Evolutionary conservation across 257 asterid species (phyloP), one percentile per base, ranked within the genome.

Genomic region (Gentiana straminea): DNA sequence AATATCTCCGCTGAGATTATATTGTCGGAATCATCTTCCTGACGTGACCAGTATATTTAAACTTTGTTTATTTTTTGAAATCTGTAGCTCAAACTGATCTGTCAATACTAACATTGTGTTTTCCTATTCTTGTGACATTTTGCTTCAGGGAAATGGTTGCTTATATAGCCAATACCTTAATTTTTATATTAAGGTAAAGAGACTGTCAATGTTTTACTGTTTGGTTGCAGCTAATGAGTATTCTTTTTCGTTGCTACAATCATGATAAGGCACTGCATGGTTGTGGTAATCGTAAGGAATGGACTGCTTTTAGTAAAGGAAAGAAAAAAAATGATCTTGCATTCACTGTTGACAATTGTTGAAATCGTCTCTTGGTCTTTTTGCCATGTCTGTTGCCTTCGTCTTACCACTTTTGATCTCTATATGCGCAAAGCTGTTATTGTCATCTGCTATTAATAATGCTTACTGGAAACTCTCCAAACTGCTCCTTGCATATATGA

Each of bases 101-200:
- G 51, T 44, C 60, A 55, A 13, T 41, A 49, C 60, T 58, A 49
- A 36, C 49, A 38, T 56, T 52, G 38, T 56, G 2, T 47, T 63
- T 67, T 73, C 52, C 57, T 62, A 68, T 45, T 36, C 52, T 45
- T 70, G 55, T 58, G 54, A 33, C 56, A 53, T 70, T 41, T 64
- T 77, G 75, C 75, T 79, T 68, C 96, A 87, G 98, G 98, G 98
- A 86, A 77, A 87, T 91, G 95, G 92, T 87, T 65, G 77, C 97
- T 11, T 91, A 91, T 64, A 87, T 91, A 66, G 97, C 98, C 8
- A 91, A 91, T 62, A 91, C 98, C 50, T 75, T 91, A 56, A 87
- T 91, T 82, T 91, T 91, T 84, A 87, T 91, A 73, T 71, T 91
- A 64, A 91, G 98, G 98, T 87, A 75, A 73, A 24, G 77, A 57